Evolutionary conservation across 2,329 filamentous ascomycete species (phyloP).

Genomic region (Rasamsonia emersonii): DNA sequence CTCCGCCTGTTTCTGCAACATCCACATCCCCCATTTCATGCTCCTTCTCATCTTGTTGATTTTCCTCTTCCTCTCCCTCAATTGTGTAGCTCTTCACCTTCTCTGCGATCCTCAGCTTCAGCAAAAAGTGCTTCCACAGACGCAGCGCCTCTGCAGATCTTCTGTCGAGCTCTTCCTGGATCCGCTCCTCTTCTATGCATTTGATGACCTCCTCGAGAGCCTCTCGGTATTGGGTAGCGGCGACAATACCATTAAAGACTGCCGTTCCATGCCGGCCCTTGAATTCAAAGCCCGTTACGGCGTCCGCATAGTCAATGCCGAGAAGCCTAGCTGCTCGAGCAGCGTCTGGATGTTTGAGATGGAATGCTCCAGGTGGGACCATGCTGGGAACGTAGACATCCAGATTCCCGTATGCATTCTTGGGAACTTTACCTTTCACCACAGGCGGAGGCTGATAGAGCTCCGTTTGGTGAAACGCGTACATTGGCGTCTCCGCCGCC

Average conservation of each 20-base stretch:
- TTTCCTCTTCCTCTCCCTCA: slow-evolving; percentile 27
- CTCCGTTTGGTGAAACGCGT: slow-evolving; percentile 55
- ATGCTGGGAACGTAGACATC: slow-evolving; percentile 57
- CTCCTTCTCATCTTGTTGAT: slow-evolving; percentile 26
- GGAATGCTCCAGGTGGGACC: slow-evolving; percentile 52
- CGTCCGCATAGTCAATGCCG: slow-evolving; percentile 78
- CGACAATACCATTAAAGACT: slow-evolving; percentile 66
- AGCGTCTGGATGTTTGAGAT: slow-evolving; percentile 51
- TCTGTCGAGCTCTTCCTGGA: slow-evolving; percentile 52
- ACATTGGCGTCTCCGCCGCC: slow-evolving; percentile 49
- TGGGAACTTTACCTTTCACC: slow-evolving; percentile 58
- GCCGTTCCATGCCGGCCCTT: slow-evolving; percentile 79
- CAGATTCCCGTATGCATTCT: slow-evolving; percentile 54
- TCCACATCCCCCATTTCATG: slow-evolving; percentile 20
- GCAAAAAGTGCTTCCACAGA: slow-evolving; percentile 52
- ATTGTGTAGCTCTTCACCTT: slow-evolving; percentile 54
- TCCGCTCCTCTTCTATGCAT: slow-evolving; percentile 58
- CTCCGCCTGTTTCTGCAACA: slow-evolving; percentile 14
- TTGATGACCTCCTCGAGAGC: slow-evolving; percentile 62
- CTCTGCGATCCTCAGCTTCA: slow-evolving; percentile 61
- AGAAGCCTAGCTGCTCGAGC: slow-evolving; percentile 65
- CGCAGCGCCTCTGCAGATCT: slow-evolving; percentile 42
- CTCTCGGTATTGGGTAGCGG: slow-evolving; percentile 62
- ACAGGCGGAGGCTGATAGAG: slow-evolving; percentile 70
- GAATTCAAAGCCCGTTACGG: slow-evolving; percentile 84